Evolutionary conservation across 2,329 filamentous ascomycete species (phyloP), one percentile per base, ranked within the genome.

Genomic region (Alternaria longipes): DNA sequence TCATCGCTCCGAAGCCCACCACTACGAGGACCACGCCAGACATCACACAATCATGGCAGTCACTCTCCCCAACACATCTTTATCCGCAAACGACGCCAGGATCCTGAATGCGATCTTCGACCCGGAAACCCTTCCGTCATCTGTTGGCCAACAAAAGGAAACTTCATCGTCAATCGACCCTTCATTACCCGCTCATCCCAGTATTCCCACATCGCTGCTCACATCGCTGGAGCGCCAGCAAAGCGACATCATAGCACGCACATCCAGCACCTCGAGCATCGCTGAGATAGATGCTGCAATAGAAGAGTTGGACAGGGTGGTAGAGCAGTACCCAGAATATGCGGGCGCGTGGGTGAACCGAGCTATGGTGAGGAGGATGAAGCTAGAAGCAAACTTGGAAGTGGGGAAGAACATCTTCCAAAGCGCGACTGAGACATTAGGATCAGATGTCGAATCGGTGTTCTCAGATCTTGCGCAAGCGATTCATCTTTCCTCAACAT

Each of bases 311-410:
- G 82, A 84, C 30, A 73, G 77, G 2, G 81, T 93, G 32, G 85
- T 93, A 41, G 71, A 80, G 3, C 78, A 85, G 24, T 75, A 87
- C 54, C 89, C 91, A 3, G 78, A 81, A 32, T 94, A 94, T 76
- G 90, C 91, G 22, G 91, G 89, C 64, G 90, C 88, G 6, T 85
- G 87, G 59, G 91, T 93, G 74, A 94, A 94, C 77, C 85, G 91
- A 51, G 91, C 89, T 3, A 91, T 94, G 75, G 84, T 89, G 8
- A 69, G 85, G 30, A 81, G 90, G 22, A 81, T 89, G 49, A 78
- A 88, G 57, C 88, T 90, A 5, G 73, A 75, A 62, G 51, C 60
- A n/a, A 7, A 61, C n/a, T 8, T 72, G 3, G 11, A 40, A 45
- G n/a, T 32, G 12, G 26, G 28, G 2, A 52, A 63, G 22, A 57